phyloP scores from a whole-genome alignment of 306 rosid species.

The Canavalia gladiata region DNA sequence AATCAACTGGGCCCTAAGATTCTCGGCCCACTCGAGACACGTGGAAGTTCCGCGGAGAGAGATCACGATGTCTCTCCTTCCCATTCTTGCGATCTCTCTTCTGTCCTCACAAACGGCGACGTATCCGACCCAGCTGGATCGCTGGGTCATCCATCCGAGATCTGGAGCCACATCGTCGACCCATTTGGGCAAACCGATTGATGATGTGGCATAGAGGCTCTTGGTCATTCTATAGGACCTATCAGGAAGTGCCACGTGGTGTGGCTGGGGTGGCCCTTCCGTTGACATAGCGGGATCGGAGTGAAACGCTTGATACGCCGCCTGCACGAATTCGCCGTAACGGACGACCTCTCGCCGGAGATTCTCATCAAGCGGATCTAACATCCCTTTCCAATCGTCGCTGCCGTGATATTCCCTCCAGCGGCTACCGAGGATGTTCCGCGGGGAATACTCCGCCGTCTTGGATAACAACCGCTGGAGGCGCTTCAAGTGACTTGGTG shows the following conservation, averaged over 20 bases:
- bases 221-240: conserved; percentile 76
- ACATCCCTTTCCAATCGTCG: conserved; percentile 80
- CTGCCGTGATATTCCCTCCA: conserved; percentile 91
- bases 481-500: conserved; percentile 73
- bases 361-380: conserved; percentile 91
- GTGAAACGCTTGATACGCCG: conserved; percentile 83
- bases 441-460: conserved; percentile 78
- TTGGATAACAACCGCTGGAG: conserved; percentile 74
- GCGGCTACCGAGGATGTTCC: conserved; percentile 64
- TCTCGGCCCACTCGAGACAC: conserved; percentile 96
- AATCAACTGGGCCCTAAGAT: conserved; percentile 71
- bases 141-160: conserved; percentile 97
- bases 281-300: conserved; percentile 79
- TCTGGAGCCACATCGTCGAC: conserved; percentile 85
- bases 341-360: conserved; percentile 93
- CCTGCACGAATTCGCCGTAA: conserved; percentile 87
- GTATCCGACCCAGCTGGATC: conserved; percentile 94
- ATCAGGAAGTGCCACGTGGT: conserved; percentile 65
- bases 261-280: conserved; percentile 56
- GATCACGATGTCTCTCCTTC: conserved; percentile 84
- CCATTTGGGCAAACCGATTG: conserved; percentile 82
- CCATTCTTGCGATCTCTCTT: conserved; percentile 81
- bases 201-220: conserved; percentile 89
- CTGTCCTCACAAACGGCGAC: conserved; percentile 90
- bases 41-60: conserved; percentile 95